A percentile compares a stretch with the other conserved stretches of the same genome.
phyloP scores from a whole-genome alignment of 2,329 filamentous ascomycete species.

The Thelonectria rubi region DNA sequence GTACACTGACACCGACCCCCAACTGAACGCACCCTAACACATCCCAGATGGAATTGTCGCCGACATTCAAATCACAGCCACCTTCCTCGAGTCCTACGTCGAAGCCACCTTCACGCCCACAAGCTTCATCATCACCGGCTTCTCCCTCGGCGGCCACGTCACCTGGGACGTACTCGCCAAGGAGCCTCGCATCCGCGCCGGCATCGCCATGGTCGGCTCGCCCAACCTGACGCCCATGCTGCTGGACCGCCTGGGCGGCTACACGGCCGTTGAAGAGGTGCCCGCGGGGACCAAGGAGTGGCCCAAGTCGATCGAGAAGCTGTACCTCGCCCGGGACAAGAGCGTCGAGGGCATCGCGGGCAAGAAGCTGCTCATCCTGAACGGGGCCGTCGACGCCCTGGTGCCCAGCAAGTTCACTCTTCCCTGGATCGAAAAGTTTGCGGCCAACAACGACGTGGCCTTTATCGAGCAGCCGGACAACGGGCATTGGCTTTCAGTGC shows the following conservation, averaged over 20 bases:
- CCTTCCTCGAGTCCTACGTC: constrained; percentile 14
- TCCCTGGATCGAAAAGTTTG: constrained; percentile 3
- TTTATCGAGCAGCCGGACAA: background rate
- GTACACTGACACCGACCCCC: background rate
- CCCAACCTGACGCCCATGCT: constrained; percentile 2
- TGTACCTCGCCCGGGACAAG: background rate
- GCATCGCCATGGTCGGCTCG: constrained; percentile 4
- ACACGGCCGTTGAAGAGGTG: background rate
- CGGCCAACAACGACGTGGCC: background rate
- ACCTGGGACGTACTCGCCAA: constrained; percentile 5
- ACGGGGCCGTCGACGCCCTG: constrained; percentile 3
- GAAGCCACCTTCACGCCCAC: background rate
- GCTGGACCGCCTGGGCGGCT: background rate
- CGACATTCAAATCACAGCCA: constrained; percentile 1
- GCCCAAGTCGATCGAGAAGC: constrained; percentile 3
- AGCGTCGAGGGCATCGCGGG: background rate
- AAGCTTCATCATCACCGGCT: constrained; percentile 4
- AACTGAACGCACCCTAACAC: background rate
- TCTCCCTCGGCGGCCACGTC: constrained; percentile 6
- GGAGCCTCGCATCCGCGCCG: background rate
- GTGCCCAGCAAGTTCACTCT: background rate
- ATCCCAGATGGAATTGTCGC: constrained; percentile 6
- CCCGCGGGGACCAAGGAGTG: background rate
- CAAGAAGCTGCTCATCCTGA: constrained; percentile 5
- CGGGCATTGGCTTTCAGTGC: background rate